Evolutionary conservation across 2,329 filamentous ascomycete genomes (phyloP), one percentile per base, ranked within the genome.

Genomic region (Calonectria naviculata): DNA sequence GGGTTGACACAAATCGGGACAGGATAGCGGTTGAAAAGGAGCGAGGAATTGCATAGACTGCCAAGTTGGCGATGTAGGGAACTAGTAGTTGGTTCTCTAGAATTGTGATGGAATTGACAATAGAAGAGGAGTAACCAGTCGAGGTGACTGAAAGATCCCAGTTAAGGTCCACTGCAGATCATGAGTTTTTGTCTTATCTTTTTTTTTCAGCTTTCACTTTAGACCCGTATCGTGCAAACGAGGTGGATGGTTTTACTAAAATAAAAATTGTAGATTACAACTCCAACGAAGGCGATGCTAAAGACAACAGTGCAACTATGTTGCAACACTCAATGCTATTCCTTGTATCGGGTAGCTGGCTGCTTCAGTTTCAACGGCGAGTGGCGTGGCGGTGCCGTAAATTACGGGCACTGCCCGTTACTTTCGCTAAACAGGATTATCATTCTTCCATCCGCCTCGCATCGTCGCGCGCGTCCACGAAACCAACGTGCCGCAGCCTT

Each of bases 1-100:
- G 89, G 90, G 82, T 85, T 19, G 85, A 86, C 28, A 79, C 81
- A 2, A 88, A 91, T 75, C 76, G 80, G 28, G 83, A 86, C 73
- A 84, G 89, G 76, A 83, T 82, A 73, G 73, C 64, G 5, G 77
- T 73, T 5, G 88, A 89, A 78, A 84, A 75, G 69, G 76, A 77
- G 15, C 80, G 68, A 36, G 85, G 85, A 12, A 80, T 89, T 31
- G 52, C 19, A 9, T 58, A 34, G 19, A 7, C 7, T 1, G 21
- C 13, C 7, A 13, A 2, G 12, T 4, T 9, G 31, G 31, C 6
- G 29, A 38, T 26, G 10, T 5, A 58, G 24, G 17, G 7, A 58
- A 24, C 21, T 24, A 49, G 15, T 9, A 38, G 21, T 36, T 24
- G 52, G n/a, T 5, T 7, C 31, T 24, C 21, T 4, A 28, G 34